Percentiles rank a stretch among this genome's conserved stretches.
phyloP scores from a whole-genome alignment of 2,329 filamentous ascomycete species.

The Monosporascus sp. region DNA sequence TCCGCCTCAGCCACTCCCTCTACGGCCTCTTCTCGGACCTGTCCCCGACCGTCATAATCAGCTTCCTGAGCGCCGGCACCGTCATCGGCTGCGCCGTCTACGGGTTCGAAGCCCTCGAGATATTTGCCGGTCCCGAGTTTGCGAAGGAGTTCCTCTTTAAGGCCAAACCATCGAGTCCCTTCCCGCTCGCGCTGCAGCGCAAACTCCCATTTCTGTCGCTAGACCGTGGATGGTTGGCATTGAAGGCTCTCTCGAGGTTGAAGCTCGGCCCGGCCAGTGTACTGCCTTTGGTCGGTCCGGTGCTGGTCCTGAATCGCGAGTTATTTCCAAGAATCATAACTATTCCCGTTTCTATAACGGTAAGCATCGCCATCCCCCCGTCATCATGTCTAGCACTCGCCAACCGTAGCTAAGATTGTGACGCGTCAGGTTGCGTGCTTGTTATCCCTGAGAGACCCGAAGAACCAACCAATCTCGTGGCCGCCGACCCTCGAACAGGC shows the following conservation, averaged over 20 bases:
- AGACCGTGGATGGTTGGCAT: background rate
- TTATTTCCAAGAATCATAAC: slow-evolving; percentile 47
- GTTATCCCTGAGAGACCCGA: slow-evolving; percentile 30
- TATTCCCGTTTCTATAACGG: slow-evolving; percentile 25
- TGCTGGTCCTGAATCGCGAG: slow-evolving; percentile 63
- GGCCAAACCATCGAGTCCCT: slow-evolving; percentile 3
- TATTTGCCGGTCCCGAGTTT: slow-evolving; percentile 46
- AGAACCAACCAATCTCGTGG: slow-evolving; percentile 43
- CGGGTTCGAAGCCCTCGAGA: slow-evolving; percentile 42
- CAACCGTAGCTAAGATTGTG: background rate
- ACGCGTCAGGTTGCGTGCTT: background rate
- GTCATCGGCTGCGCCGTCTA: slow-evolving; percentile 49
- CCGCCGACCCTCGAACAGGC: slow-evolving; percentile 48
- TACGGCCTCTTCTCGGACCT: slow-evolving; percentile 49
- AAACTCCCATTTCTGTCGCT: background rate
- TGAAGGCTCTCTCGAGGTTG: slow-evolving; percentile 2
- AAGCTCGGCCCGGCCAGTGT: slow-evolving; percentile 18
- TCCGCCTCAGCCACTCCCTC: slow-evolving; percentile 58
- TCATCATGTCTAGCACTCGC: background rate
- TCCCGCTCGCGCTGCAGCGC: slow-evolving; percentile 3
- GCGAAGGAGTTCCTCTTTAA: slow-evolving; percentile 35
- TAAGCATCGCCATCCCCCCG: slow-evolving; percentile 10
- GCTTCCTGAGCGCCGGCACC: slow-evolving; percentile 48
- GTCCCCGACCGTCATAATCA: slow-evolving; percentile 59
- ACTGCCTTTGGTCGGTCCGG: slow-evolving; percentile 61